Percentiles rank a stretch among this genome's conserved stretches.
phyloP scores from a whole-genome alignment of 495 filamentous ascomycete species.

The Penicillium soppii region DNA sequence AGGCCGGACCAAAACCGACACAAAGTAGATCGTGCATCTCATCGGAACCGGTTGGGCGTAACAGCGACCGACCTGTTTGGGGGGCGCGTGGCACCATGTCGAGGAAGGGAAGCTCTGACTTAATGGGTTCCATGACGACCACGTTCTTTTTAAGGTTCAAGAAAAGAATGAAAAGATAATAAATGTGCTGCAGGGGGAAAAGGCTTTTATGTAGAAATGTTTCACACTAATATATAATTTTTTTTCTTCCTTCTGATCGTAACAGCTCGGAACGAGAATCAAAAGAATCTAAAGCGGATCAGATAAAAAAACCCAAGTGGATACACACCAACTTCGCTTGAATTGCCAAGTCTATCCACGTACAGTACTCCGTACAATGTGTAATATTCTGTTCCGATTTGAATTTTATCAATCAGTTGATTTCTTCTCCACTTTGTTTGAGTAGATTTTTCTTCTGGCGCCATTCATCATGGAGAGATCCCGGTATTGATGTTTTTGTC shows the following conservation, averaged over 20 bases:
- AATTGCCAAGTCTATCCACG: slow-evolving; percentile 17
- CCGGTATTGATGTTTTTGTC: neutral
- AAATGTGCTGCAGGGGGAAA: neutral
- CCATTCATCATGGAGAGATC: neutral
- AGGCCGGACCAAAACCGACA: slow-evolving; percentile 91
- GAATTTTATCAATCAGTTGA: slow-evolving; percentile 30
- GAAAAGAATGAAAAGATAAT: neutral
- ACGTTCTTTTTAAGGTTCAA: neutral
- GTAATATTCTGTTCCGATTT: neutral
- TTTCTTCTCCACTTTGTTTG: neutral
- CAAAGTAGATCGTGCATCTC: slow-evolving; percentile 80
- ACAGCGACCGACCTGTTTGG: slow-evolving; percentile 12
- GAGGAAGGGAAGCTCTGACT: slow-evolving; percentile 20
- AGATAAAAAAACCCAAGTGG: slow-evolving; percentile 29
- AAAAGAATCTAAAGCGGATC: slow-evolving; percentile 21
- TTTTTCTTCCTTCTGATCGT: too few relatives aligned
- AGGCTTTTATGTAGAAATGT: slow-evolving; percentile 1
- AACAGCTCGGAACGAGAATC: too few relatives aligned
- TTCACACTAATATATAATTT: too few relatives aligned
- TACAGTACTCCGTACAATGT: neutral
- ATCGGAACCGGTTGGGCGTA: slow-evolving; percentile 41
- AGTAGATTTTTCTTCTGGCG: neutral
- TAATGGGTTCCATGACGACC: slow-evolving; percentile 24
- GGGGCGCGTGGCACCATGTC: slow-evolving; percentile 14
- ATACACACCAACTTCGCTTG: slow-evolving; percentile 11